phyloP scores from a whole-genome alignment of 352 stramenopile genomes.

The Globisporangium acanthophoron region DNA sequence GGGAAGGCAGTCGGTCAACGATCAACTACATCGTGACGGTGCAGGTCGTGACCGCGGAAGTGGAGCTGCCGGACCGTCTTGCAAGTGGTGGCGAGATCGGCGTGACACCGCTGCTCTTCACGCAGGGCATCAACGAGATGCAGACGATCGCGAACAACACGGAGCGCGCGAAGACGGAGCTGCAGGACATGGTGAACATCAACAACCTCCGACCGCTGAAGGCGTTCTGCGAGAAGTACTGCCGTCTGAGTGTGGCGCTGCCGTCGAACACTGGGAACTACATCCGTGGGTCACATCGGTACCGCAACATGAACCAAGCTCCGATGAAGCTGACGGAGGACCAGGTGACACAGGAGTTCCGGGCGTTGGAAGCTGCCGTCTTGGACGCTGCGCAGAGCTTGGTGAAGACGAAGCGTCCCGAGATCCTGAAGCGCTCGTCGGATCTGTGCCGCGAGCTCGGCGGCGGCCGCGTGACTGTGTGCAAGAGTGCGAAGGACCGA shows the following conservation, averaged over 20 bases:
- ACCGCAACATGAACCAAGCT: slow-evolving; percentile 47
- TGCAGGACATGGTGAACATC: slow-evolving; percentile 89
- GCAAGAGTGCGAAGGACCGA: slow-evolving; percentile 96
- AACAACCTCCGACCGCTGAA: slow-evolving; percentile 78
- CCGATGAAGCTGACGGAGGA: slow-evolving; percentile 63
- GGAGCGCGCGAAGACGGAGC: slow-evolving; percentile 80
- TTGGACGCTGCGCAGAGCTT: slow-evolving; percentile 76
- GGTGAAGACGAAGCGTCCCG: slow-evolving; percentile 82
- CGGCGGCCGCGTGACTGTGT: slow-evolving; percentile 92
- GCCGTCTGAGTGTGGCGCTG: slow-evolving; percentile 49
- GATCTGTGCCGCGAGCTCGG: slow-evolving; percentile 84
- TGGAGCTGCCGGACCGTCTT: slow-evolving; percentile 70
- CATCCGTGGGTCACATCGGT: slow-evolving; percentile 28
- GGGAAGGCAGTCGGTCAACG: slow-evolving; percentile 42
- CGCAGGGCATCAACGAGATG: slow-evolving; percentile 94
- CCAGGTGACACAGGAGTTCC: slow-evolving; percentile 63
- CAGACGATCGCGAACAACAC: slow-evolving; percentile 93
- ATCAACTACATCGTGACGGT: slow-evolving; percentile 85
- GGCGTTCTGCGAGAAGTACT: slow-evolving; percentile 83
- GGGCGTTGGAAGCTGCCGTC: slow-evolving; percentile 53
- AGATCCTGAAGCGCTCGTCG: slow-evolving; percentile 78
- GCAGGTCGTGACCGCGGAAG: slow-evolving; percentile 68
- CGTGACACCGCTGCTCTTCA: slow-evolving; percentile 83
- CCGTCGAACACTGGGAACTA: slow-evolving; percentile 27
- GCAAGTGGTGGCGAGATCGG: slow-evolving; percentile 68